Evolutionary conservation across 225 moss, liverwort and hornwort species (phyloP).

Genomic region (Polytrichum formosum): DNA sequence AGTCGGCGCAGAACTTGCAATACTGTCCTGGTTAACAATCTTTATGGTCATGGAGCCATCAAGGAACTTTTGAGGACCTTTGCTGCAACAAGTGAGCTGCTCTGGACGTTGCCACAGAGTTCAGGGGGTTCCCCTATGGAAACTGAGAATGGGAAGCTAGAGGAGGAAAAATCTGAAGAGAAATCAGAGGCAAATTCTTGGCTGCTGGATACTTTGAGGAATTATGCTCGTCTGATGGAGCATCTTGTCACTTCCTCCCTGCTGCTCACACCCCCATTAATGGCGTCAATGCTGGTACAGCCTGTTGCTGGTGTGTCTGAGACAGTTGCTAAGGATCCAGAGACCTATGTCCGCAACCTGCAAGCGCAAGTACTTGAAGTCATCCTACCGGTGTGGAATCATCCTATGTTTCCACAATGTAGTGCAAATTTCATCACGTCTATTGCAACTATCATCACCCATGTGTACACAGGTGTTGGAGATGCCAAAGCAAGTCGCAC

Average conservation of each 20-base stretch:
- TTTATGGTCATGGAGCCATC: conserved; percentile 78
- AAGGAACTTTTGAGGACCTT: conserved; percentile 79
- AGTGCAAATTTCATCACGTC: conserved; percentile 78
- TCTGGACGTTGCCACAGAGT: conserved; percentile 73
- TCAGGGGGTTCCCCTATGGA: conserved; percentile 92
- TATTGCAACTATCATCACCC: conserved; percentile 79
- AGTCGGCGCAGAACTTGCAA: conserved; percentile 92
- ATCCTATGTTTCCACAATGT: conserved; percentile 84
- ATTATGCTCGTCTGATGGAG: conserved; percentile 82
- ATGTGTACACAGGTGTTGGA: conserved; percentile 84
- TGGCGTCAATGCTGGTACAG: conserved; percentile 84
- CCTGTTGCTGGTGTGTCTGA: conserved; percentile 74
- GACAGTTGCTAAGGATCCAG: conserved; percentile 73
- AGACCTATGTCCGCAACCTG: conserved; percentile 68
- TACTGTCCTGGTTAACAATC: conserved; percentile 75
- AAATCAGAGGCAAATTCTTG: conserved; percentile 67
- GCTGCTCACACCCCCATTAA: conserved; percentile 67
- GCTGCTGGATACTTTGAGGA: conserved; percentile 77
- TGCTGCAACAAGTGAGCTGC: conserved; percentile 76
- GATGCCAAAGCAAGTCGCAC: conserved; percentile 63
- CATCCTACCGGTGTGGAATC: conserved; percentile 89
- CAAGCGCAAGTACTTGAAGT: conserved; percentile 94
- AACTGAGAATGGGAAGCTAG: conserved; percentile 71
- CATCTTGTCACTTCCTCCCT: conserved; percentile 91
- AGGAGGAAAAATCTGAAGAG: conserved; percentile 70